phyloP scores from a whole-genome alignment of 1,139 yeast genomes.

The Candida labiduridarum region DNA sequence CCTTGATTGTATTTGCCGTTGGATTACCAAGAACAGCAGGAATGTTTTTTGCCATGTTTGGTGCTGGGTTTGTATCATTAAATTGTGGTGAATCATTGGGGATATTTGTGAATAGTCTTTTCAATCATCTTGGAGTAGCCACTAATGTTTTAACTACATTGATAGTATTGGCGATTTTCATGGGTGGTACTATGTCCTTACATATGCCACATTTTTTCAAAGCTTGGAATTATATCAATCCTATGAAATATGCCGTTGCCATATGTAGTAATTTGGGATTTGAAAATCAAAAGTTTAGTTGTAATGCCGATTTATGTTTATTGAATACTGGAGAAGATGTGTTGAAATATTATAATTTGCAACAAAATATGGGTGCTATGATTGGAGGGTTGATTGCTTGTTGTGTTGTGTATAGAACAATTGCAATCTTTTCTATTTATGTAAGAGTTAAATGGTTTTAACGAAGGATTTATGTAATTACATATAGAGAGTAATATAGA shows the following conservation, averaged over 20 bases:
- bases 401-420: conserved; percentile 33
- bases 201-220: conserved; percentile 69
- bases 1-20: conserved; percentile 65
- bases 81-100: conserved; percentile 87
- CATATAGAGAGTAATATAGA: not conserved
- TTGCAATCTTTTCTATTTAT: conserved; percentile 30
- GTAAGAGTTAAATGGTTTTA: conserved; percentile 28
- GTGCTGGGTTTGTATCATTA: conserved; percentile 55
- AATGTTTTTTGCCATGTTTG: conserved; percentile 68
- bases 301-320: conserved; percentile 30
- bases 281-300: conserved; percentile 32
- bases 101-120: conserved; percentile 71
- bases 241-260: conserved; percentile 70
- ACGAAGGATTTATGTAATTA: not conserved
- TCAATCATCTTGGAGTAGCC: conserved; percentile 78
- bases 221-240: conserved; percentile 73
- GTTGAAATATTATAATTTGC: conserved; percentile 35
- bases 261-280: conserved; percentile 46
- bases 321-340: conserved; percentile 39
- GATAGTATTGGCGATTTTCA: conserved; percentile 68
- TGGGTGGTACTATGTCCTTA: conserved; percentile 87
- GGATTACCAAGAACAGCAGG: conserved; percentile 73
- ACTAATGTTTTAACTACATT: conserved; percentile 67
- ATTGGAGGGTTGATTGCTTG: conserved; percentile 43
- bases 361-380: conserved; percentile 30